Conservation (phyloP, 352 stramenopile genomes). For the Aphanomyces cochlioides region DNA sequence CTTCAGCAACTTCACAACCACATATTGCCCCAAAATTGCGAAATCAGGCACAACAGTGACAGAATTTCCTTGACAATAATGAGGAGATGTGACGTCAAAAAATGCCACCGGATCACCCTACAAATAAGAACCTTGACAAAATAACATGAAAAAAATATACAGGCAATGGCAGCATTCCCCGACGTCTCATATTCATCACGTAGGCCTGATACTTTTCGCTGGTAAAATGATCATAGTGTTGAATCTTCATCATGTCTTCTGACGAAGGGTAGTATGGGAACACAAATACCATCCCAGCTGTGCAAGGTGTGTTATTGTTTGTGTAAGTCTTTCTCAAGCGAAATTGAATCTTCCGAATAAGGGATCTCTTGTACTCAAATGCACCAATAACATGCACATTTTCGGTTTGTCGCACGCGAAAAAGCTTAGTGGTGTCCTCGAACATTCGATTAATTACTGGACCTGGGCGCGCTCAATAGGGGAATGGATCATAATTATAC, state of each 20-base stretch:
- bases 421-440: constrained; percentile 27
- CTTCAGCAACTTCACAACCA: constrained; percentile 23
- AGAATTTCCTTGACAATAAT: constrained; percentile 25
- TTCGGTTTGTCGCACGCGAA: constrained; percentile 21
- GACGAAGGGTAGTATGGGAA: constrained; percentile 19
- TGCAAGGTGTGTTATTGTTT: constrained; percentile 22
- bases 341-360: constrained; percentile 22
- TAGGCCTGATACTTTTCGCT: constrained; percentile 29
- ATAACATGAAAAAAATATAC: constrained; percentile 2
- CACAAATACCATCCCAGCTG: constrained; percentile 25
- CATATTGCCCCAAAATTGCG: constrained; percentile 23
- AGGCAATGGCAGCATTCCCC: constrained; percentile 18
- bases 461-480: background rate
- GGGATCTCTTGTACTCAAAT: constrained; percentile 12
- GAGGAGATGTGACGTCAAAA: constrained; percentile 27
- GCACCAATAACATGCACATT: constrained; percentile 26
- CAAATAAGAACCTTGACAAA: background rate
- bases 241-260: constrained; percentile 26
- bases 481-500: background rate
- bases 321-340: constrained; percentile 23
- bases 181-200: constrained; percentile 13
- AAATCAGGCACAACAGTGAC: constrained; percentile 29
- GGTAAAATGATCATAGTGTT: constrained; percentile 29
- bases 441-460: constrained; percentile 3
- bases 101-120: constrained; percentile 25